Conservation (phyloP, 495 filamentous ascomycete genomes). For the Glutinoglossum americanum region DNA sequence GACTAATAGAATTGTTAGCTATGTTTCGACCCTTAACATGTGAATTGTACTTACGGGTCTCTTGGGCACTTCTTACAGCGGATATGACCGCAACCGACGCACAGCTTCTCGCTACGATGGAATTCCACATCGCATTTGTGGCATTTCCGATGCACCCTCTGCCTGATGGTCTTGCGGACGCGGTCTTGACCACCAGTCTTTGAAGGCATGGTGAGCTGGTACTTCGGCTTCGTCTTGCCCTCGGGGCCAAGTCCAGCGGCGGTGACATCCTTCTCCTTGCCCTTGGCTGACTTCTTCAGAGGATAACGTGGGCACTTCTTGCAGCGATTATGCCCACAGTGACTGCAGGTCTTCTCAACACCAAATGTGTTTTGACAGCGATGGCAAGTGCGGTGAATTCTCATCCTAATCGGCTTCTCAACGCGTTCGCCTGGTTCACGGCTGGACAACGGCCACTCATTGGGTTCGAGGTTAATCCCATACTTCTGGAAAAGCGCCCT, state of each 20-base stretch:
- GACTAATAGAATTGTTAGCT: constrained; percentile 19
- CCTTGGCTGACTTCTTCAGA: constrained; percentile 24
- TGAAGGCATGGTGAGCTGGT: constrained; percentile 33
- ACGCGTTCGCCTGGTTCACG: constrained; percentile 41
- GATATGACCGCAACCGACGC: constrained; percentile 46
- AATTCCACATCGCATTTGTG: constrained; percentile 54
- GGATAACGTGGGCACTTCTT: constrained; percentile 60
- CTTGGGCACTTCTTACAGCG: constrained; percentile 68
- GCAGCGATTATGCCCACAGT: constrained; percentile 57
- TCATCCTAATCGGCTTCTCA: constrained; percentile 78
- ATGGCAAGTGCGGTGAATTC: constrained; percentile 68
- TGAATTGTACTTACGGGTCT: constrained; percentile 19
- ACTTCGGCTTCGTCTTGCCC: constrained; percentile 14
- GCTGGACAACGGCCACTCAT: constrained; percentile 40
- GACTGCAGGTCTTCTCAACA: constrained; percentile 42
- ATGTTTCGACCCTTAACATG: constrained; percentile 2
- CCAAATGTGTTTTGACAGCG: constrained; percentile 54
- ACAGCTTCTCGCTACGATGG: constrained; percentile 32
- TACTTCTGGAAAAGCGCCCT: constrained; percentile 54
- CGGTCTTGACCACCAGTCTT: constrained; percentile 48
- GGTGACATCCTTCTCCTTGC: constrained; percentile 25
- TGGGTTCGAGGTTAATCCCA: constrained; percentile 44
- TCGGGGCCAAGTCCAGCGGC: constrained; percentile 12
- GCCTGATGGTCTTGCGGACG: constrained; percentile 39
- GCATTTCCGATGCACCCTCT: constrained; percentile 55